These are phyloP conservation scores for Cystobasidium ongulense DNA, from an alignment of 768 basidiomycete genomes.

Conservation along the genomic window DNA sequence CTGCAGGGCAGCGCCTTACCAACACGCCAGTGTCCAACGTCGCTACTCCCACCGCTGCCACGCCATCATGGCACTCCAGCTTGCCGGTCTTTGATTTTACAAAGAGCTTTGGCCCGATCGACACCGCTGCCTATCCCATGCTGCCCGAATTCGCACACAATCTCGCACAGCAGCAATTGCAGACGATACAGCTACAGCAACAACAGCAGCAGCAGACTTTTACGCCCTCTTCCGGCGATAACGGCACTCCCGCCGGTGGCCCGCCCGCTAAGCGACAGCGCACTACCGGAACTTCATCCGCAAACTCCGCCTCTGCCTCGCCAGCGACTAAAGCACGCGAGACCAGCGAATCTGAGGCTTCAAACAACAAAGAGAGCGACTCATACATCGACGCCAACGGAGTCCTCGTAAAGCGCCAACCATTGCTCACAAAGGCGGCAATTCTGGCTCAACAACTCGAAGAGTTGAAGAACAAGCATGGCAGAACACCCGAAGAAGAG, in stretches of 20 bases:
- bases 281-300: neutral
- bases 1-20: neutral
- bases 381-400: neutral
- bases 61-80: neutral
- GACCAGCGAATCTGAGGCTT: neutral
- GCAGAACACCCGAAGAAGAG: slow-evolving; percentile 23
- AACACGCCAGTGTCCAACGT: neutral
- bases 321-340: neutral
- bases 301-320: neutral
- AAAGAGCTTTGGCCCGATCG: neutral
- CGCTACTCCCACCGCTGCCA: neutral
- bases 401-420: neutral
- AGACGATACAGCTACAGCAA: neutral
- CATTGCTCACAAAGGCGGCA: slow-evolving; percentile 23
- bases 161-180: neutral
- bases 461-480: neutral
- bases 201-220: neutral
- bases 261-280: neutral
- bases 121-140: neutral
- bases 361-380: neutral
- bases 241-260: neutral
- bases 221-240: neutral
- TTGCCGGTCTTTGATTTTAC: slow-evolving; percentile 7
- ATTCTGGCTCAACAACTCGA: slow-evolving; percentile 10
- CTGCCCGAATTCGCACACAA: slow-evolving; percentile 1